Evolutionary conservation across 1,284 basidiomycete genomes (phyloP).

Genomic region (Cryptococcus depauperatus): DNA sequence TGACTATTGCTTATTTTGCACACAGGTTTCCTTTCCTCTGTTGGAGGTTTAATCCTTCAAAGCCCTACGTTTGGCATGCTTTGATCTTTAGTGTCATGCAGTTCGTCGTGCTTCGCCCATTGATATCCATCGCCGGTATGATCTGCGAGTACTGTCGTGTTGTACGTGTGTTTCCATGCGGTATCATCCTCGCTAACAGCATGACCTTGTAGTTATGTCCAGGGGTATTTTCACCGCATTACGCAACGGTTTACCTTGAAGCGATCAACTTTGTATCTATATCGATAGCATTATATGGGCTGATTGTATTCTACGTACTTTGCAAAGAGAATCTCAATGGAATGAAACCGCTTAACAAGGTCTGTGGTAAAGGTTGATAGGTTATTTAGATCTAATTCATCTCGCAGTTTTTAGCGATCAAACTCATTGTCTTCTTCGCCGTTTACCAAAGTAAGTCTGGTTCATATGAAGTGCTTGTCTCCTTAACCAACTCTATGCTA

Average conservation of each 20-base stretch:
- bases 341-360: constrained; percentile 70
- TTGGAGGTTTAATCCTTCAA: constrained; percentile 63
- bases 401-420: constrained; percentile 28
- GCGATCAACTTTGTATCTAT: constrained; percentile 68
- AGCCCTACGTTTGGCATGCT: constrained; percentile 83
- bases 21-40: constrained; percentile 50
- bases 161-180: constrained; percentile 49
- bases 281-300: constrained; percentile 66
- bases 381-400: no score
- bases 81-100: constrained; percentile 58
- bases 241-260: constrained; percentile 63
- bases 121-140: constrained; percentile 62
- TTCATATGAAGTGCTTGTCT: background rate
- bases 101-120: constrained; percentile 70
- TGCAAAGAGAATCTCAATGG: constrained; percentile 67
- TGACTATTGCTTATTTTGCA: no score
- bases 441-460: constrained; percentile 38
- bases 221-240: constrained; percentile 54
- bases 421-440: constrained; percentile 63
- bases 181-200: background rate
- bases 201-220: constrained; percentile 16
- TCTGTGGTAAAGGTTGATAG: no score
- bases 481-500: constrained; percentile 1
- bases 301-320: constrained; percentile 71
- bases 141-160: constrained; percentile 60